Evolutionary conservation across 352 stramenopile genomes (phyloP).

Genomic region (Globisporangium orthogonon): DNA sequence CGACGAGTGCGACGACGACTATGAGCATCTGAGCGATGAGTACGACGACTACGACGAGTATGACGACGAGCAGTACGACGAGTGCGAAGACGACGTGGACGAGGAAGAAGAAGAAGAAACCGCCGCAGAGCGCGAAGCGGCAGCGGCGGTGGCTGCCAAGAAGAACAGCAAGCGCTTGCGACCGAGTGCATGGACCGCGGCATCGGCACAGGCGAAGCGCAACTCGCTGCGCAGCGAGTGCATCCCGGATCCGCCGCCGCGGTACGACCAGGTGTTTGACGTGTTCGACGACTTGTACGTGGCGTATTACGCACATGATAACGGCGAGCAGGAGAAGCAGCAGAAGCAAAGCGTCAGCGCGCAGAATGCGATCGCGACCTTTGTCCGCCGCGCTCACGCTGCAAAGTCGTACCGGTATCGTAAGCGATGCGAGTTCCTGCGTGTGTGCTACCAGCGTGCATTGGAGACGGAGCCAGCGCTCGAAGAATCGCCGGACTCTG

Average conservation of each 20-base stretch:
- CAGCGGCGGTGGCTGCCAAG: background rate
- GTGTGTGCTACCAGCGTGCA: constrained; percentile 48
- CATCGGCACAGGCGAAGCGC: constrained; percentile 7
- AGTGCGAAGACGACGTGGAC: constrained; percentile 9
- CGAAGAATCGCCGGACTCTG: constrained; percentile 5
- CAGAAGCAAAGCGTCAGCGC: constrained; percentile 16
- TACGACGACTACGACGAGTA: constrained; percentile 25
- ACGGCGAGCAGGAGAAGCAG: constrained; percentile 9
- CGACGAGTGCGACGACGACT: constrained; percentile 20
- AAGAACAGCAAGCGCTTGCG: constrained; percentile 5
- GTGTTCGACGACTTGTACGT: constrained; percentile 54
- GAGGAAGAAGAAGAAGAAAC: background rate
- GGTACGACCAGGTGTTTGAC: constrained; percentile 50
- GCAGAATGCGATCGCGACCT: constrained; percentile 24
- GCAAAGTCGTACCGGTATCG: constrained; percentile 44
- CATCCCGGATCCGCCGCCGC: constrained; percentile 11
- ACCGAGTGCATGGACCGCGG: background rate
- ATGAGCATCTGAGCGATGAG: constrained; percentile 20
- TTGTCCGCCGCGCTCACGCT: constrained; percentile 29
- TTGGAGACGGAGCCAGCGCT: constrained; percentile 26
- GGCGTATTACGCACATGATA: constrained; percentile 3
- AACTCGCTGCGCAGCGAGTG: constrained; percentile 15
- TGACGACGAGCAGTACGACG: constrained; percentile 19
- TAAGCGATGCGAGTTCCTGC: constrained; percentile 61
- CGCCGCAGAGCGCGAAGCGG: background rate